Base-by-base conservation (phyloP, 208 protist genomes). In the Leishmania arabica region DNA sequence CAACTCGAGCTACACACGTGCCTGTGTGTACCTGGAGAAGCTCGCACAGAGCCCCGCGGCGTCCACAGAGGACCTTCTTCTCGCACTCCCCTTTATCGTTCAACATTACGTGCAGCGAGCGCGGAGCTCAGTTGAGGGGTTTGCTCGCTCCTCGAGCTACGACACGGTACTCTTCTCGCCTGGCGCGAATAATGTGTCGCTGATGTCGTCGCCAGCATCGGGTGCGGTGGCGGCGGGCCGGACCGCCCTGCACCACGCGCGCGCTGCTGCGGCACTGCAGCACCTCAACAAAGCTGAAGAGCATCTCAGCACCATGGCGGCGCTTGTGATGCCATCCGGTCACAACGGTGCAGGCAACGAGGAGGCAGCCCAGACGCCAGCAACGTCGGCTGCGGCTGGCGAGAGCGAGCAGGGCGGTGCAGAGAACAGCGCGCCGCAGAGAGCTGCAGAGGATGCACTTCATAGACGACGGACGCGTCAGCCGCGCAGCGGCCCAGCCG, bases 21-120 rank as follows among this genome's bases (percentile, higher is more conserved):
- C 90, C 49, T 89, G 91, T 42, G 84, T 91, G 31, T 97, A 93
- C 73, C 73, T 97, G 53, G 85, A 90, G 70, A 93, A 93, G 84
- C 85, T 97, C n/a, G 70, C 86, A 15, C 73, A 82, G 40, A 88
- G 85, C 54, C 81, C 85, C 19, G 82, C 86, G 19, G 87, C 86
- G 37, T 80, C 81, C 3, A 77, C 56, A 0, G 88, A 93, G n/a
- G 93, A 95, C 62, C 68, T 89, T 3, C 78, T 94, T 19, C 86
- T 95, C 31, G 93, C 91, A 6, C 70, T 95, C 2, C 92, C 93
- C 5, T 90, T 94, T 56, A 78, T 97, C 53, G 82, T 93, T 24
- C 87, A 93, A 69, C 85, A 94, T 77, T 87, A 92, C 79, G 80
- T 94, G 24, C 76, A 86, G 74, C 84, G 93, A 69, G 90, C 90